Base-by-base conservation (phyloP, 2,329 filamentous ascomycete species). In the Colletotrichum nymphaeae region DNA sequence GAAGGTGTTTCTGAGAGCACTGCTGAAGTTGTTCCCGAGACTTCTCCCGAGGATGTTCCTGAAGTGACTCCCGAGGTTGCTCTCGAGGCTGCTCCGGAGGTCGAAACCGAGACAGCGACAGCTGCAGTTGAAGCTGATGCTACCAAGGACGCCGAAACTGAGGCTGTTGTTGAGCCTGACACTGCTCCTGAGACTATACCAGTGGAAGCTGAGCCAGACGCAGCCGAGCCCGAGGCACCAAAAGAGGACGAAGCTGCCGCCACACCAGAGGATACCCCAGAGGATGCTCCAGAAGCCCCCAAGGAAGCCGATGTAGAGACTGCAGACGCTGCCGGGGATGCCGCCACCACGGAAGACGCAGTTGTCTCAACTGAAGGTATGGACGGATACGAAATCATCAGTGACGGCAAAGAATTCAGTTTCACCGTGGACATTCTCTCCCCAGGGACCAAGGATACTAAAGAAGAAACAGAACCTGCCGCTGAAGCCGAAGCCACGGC, bases 341-440 rank as follows among this genome's bases (percentile, higher is more conserved):
- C 66, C 2, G 57, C 37, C 28, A 4, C 65, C 22, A 19, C 69
- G 19, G 35, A 65, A 9, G 66, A 60, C 19, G 55, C 32, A 46
- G 30, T 37, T 24, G 30, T 70, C 26, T 60, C 67, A 35, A 57
- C 67, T 46, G 70, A 73, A 73, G 70, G 70, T 73, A 73, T 73
- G 70, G 60, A 73, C 35, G 42, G 52, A 59, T 73, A 73, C 35
- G 60, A 65, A 65, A 60, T 73, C 37, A 73, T 70, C 11, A 65
- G 70, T 57, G 70, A 73, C 55, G 70, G 70, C 70, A 73, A 73
- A 65, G 67, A 64, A 64, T 65, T 49, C 19, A 73, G 28, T 35
- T 65, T 73, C 49, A 55, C 59, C 42, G 55, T 30, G 42, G 67
- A 56, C 0, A 65, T 46, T 22, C 59, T 69, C 32, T 63, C 46